These are phyloP conservation scores for Mollisiaceae sp. DNA, from an alignment of 2,329 filamentous ascomycete species.

Conservation along the genomic window DNA sequence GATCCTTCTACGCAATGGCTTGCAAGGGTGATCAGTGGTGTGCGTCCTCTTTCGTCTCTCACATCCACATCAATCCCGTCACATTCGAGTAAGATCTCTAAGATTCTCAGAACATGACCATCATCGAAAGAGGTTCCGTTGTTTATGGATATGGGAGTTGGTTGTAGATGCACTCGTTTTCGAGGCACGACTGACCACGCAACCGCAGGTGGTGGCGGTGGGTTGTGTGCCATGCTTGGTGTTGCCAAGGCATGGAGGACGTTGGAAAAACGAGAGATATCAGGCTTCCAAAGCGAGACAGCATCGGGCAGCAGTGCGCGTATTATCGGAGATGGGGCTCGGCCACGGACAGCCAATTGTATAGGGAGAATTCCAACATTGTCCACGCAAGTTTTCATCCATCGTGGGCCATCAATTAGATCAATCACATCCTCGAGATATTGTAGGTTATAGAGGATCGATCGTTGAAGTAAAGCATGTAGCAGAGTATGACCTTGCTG, in stretches of 20 bases:
- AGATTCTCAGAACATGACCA: neutral
- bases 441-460: neutral
- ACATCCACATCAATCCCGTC: conserved; percentile 15
- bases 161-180: neutral
- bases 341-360: conserved; percentile 15
- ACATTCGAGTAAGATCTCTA: conserved; percentile 13
- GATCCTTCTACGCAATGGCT: neutral
- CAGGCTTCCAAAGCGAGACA: conserved; percentile 17
- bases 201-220: neutral
- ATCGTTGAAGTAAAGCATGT: conserved; percentile 11
- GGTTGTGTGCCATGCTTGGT: neutral
- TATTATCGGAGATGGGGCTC: conserved; percentile 4
- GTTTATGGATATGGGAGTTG: neutral
- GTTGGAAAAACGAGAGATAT: neutral
- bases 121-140: neutral
- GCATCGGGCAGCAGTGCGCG: conserved; percentile 15
- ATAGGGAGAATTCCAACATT: conserved; percentile 15
- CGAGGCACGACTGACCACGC: neutral
- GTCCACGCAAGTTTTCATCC: neutral
- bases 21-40: conserved; percentile 11
- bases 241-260: conserved; percentile 12
- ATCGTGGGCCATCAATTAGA: neutral
- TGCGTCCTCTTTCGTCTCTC: conserved; percentile 11
- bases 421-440: neutral
- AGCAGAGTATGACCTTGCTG: conserved; percentile 10